These are phyloP conservation scores for Epicoccum sorghinum DNA, from an alignment of 2,329 filamentous ascomycete genomes.

Conservation along the genomic window DNA sequence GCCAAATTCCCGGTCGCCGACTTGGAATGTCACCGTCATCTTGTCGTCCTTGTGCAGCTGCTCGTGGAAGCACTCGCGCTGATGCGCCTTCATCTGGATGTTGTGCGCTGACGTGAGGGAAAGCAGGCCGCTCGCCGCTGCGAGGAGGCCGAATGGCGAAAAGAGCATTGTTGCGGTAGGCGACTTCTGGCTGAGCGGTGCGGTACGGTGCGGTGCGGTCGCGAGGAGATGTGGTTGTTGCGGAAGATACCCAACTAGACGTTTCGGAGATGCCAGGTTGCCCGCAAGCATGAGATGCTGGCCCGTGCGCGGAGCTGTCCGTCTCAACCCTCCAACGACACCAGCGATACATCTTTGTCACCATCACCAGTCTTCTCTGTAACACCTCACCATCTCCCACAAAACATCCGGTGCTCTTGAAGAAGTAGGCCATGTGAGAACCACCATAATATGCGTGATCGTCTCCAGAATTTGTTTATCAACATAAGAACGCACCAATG, in stretches of 20 bases:
- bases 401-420: no score
- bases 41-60: constrained; percentile 88
- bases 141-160: constrained; percentile 46
- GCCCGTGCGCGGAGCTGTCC: neutral
- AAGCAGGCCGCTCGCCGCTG: constrained; percentile 62
- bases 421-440: no score
- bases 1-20: constrained; percentile 94
- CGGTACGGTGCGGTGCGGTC: constrained; percentile 16
- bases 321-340: neutral
- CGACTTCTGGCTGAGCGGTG: constrained; percentile 14
- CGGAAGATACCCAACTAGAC: constrained; percentile 7
- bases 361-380: neutral
- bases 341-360: neutral
- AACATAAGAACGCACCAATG: no score
- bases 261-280: constrained; percentile 40
- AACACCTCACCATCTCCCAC: no score
- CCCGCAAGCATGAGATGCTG: constrained; percentile 22
- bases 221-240: constrained; percentile 14
- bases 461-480: no score
- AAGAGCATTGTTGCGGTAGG: constrained; percentile 41
- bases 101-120: constrained; percentile 81
- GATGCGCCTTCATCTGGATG: constrained; percentile 91
- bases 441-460: no score
- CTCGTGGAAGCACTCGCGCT: constrained; percentile 98
- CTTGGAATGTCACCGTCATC: constrained; percentile 99